Evolutionary conservation across 768 basidiomycete genomes (phyloP), one percentile per base, ranked within the genome.

Genomic region (Pluteus cervinus): DNA sequence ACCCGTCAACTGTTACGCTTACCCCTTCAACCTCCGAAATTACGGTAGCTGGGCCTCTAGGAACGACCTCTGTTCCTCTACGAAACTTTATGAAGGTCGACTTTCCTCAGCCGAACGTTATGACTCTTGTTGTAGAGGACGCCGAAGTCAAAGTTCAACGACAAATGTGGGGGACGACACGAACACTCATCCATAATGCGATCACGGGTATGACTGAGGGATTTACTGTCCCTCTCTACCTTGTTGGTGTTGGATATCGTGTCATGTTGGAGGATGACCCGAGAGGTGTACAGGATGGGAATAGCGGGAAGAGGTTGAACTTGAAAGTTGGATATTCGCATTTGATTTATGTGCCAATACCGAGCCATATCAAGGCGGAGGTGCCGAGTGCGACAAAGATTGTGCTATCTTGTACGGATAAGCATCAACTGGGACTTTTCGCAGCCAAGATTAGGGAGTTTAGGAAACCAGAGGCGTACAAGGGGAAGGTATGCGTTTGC

Each of bases 181-280:
- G 93, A 37, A 85, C 91, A 0, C 71, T 92, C 47, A 86, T 97
- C 55, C 68, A 73, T 46, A 97, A 98, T 55, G 92, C 93, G 11
- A 76, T 99, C 45, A 71, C 65, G 10, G 94, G 94, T 29, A 89
- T 97, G 70, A 85, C 88, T 4, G 75, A 81, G 42, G 93, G 93
- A 4, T 97, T 88, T 64, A 73, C 72, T 0, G 71, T 88, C 7
- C 81, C 89, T 10, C 58, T 99, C 11, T 83, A 82, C 53, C 76
- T 99, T 44, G 93, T 97, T 44, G 94, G 94, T 12, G 91, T 99
- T 23, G 93, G 94, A 2, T 99, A 90, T 65, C 74, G 94, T 52
- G 92, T 82, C 6, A 77, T 78, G 3, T 59, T 97, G 40, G 94
- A 99, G 63, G 73, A 75, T 7, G 84, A 87, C 52, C 85, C 86